Conservation (phyloP, 169 alveolate genomes). For the Plasmodium malariae region DNA sequence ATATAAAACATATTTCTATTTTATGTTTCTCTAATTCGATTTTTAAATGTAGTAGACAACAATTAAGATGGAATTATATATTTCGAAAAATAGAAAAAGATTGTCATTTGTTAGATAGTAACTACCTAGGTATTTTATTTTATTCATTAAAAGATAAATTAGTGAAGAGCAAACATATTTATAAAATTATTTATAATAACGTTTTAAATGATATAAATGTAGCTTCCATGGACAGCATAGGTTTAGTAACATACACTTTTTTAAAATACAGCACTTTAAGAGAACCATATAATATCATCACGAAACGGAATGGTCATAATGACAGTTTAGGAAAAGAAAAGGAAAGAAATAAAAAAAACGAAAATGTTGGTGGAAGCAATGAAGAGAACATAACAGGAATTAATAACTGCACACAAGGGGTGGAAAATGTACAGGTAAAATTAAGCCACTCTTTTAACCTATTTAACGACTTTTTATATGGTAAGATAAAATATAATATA, state of each 20-base stretch:
- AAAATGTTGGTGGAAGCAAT: neutral
- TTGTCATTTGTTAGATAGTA: slow-evolving; percentile 27
- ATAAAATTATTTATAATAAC: slow-evolving; percentile 54
- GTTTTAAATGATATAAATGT: slow-evolving; percentile 23
- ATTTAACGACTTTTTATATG: slow-evolving; percentile 62
- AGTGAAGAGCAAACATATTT: slow-evolving; percentile 3
- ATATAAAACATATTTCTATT: slow-evolving; percentile 59
- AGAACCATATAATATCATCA: neutral
- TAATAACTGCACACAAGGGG: neutral
- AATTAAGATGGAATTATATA: slow-evolving; percentile 36
- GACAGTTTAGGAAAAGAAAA: neutral
- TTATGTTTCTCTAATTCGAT: slow-evolving; percentile 32
- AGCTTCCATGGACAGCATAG: slow-evolving; percentile 31
- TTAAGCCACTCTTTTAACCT: slow-evolving; percentile 35
- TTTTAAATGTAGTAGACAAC: slow-evolving; percentile 9
- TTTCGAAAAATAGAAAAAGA: slow-evolving; percentile 48
- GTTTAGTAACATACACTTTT: slow-evolving; percentile 44
- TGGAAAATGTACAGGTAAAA: neutral
- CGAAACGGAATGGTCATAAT: neutral
- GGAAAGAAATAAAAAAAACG: neutral
- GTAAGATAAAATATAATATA: slow-evolving; percentile 61
- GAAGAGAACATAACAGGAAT: neutral
- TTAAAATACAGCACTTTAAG: slow-evolving; percentile 4
- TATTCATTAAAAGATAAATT: slow-evolving; percentile 44
- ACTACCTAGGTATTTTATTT: slow-evolving; percentile 38